phyloP scores from a whole-genome alignment of 371 early-diverging fungal species.

The Coemansia sp. region DNA sequence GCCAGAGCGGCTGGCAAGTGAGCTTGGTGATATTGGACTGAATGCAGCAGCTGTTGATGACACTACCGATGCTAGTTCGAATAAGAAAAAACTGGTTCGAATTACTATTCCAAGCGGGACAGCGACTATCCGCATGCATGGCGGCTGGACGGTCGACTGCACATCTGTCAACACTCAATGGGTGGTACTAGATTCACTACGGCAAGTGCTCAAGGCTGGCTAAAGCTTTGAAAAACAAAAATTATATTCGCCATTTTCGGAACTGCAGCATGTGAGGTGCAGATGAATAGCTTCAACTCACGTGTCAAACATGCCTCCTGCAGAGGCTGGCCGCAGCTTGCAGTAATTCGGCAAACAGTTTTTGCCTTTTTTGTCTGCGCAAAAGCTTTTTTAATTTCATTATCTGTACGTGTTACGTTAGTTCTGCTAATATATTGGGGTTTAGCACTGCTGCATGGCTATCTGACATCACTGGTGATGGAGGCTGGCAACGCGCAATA shows the following conservation, averaged over 20 bases:
- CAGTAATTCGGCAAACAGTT: not conserved
- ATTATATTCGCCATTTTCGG: not conserved
- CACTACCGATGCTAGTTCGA: not conserved
- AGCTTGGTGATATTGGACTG: slow-evolving; percentile 39
- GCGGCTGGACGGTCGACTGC: slow-evolving; percentile 46
- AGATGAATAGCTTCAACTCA: not conserved
- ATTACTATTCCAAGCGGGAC: slow-evolving; percentile 39
- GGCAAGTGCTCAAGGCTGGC: slow-evolving; percentile 16
- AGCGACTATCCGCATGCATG: slow-evolving; percentile 33
- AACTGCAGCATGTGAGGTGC: not conserved
- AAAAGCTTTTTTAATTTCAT: slow-evolving; percentile 1
- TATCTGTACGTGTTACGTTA: not conserved
- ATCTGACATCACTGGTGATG: slow-evolving; percentile 4
- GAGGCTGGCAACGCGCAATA: slow-evolving; percentile 13
- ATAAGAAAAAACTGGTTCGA: slow-evolving; percentile 2
- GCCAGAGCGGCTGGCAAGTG: slow-evolving; percentile 36
- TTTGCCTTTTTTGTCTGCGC: not conserved
- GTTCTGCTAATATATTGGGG: not conserved
- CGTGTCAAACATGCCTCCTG: not conserved
- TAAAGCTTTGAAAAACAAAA: slow-evolving; percentile 12
- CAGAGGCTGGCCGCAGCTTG: not conserved
- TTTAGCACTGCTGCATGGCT: not conserved
- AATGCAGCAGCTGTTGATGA: slow-evolving; percentile 20
- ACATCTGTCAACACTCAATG: slow-evolving; percentile 40
- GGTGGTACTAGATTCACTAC: slow-evolving; percentile 42